phyloP scores from a whole-genome alignment of 306 rosid genomes.

The Hylodesmum podocarpum region DNA sequence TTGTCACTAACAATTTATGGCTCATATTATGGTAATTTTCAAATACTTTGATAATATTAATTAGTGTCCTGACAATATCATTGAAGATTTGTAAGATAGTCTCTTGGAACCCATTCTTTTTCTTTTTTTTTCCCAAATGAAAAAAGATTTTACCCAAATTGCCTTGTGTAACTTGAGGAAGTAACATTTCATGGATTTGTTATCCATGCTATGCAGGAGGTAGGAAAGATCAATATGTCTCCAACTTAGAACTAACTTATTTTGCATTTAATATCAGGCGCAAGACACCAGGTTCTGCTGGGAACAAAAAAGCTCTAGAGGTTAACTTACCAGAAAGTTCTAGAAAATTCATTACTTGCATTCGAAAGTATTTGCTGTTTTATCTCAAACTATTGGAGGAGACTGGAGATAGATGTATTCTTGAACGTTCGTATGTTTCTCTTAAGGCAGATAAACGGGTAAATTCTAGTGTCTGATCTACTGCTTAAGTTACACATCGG shows the following conservation, averaged over 20 bases:
- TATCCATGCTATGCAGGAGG: constrained; percentile 11
- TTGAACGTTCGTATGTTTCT: constrained; percentile 88
- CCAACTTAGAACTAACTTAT: constrained; percentile 25
- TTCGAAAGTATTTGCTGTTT: constrained; percentile 82
- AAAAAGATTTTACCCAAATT: constrained; percentile 16
- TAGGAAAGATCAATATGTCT: constrained; percentile 15
- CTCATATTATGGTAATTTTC: constrained; percentile 11
- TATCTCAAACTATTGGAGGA: constrained; percentile 92
- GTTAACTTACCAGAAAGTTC: constrained; percentile 98
- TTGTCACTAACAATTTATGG: neutral
- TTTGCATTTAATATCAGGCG: constrained; percentile 63
- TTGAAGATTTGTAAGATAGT: constrained; percentile 6
- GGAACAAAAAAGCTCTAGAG: constrained; percentile 74
- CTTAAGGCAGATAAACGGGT: constrained; percentile 97
- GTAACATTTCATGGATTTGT: constrained; percentile 10
- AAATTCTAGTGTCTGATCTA: constrained; percentile 35
- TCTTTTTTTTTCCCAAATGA: neutral
- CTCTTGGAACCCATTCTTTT: neutral
- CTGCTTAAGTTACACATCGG: constrained; percentile 14
- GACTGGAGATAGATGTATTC: constrained; percentile 88
- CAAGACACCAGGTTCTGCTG: constrained; percentile 77
- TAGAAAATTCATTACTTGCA: constrained; percentile 94
- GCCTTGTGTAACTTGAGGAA: constrained; percentile 7
- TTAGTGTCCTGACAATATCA: neutral
- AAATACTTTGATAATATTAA: constrained; percentile 6